These are phyloP conservation scores for Monilinia aucupariae DNA, from an alignment of 2,329 filamentous ascomycete species.

Conservation along the genomic window DNA sequence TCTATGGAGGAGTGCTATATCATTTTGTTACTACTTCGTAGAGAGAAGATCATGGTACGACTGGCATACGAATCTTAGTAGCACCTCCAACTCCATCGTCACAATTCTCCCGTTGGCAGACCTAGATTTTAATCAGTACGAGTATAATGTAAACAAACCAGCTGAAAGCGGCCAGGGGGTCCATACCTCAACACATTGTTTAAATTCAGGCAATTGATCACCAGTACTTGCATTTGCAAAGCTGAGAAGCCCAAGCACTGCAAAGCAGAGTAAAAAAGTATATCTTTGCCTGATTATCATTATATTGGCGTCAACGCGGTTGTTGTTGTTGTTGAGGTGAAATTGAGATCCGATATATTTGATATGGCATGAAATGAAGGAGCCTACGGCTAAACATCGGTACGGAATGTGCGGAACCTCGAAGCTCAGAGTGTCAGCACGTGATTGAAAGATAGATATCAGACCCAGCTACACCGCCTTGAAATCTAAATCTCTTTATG, in stretches of 20 bases:
- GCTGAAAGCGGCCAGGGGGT: not conserved
- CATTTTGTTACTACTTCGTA: constrained; percentile 22
- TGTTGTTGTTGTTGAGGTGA: not conserved
- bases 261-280: constrained; percentile 19
- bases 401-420: not conserved
- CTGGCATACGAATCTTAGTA: constrained; percentile 30
- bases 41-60: constrained; percentile 15
- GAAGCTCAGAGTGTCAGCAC: too few species aligned
- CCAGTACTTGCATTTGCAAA: constrained; percentile 67
- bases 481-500: too few species aligned
- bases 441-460: not conserved
- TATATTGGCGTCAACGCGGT: constrained; percentile 15
- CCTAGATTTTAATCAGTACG: constrained; percentile 42
- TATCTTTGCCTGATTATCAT: constrained; percentile 28
- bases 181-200: constrained; percentile 72
- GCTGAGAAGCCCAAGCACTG: constrained; percentile 34
- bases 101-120: constrained; percentile 79
- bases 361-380: not conserved
- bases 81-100: constrained; percentile 51
- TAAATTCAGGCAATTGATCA: constrained; percentile 82
- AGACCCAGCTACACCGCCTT: too few species aligned
- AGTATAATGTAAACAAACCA: constrained; percentile 15
- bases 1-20: constrained; percentile 70
- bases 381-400: not conserved
- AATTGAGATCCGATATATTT: not conserved